phyloP scores from a whole-genome alignment of 2,329 filamentous ascomycete genomes.

The Aureobasidium sp. region DNA sequence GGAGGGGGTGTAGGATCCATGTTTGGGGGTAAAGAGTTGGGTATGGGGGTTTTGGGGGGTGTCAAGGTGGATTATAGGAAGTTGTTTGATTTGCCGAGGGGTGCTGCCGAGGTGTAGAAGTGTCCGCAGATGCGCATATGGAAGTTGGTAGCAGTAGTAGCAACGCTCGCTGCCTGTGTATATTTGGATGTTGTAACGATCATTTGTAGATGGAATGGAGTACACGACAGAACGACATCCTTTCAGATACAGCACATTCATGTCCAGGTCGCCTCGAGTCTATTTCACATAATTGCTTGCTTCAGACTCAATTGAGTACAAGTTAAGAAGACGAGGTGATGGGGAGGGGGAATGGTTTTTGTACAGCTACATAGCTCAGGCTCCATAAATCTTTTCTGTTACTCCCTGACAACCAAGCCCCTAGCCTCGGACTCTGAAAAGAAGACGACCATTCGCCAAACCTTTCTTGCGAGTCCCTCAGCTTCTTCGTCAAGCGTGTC shows the following conservation, averaged over 20 bases:
- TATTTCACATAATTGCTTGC: no score
- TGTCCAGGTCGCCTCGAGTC: no score
- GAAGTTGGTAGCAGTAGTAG: not conserved
- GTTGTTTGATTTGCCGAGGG: constrained; percentile 74
- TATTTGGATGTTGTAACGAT: not conserved
- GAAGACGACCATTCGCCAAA: constrained; percentile 98
- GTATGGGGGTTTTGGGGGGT: constrained; percentile 68
- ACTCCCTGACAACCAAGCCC: constrained; percentile 45
- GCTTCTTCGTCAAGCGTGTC: constrained; percentile 93
- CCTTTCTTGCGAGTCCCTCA: constrained; percentile 86
- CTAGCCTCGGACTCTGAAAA: constrained; percentile 92
- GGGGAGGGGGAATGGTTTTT: not conserved
- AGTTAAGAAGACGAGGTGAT: not conserved
- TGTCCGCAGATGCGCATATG: not conserved
- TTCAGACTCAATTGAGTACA: not conserved
- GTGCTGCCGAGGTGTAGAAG: constrained; percentile 36
- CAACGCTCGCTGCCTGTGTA: not conserved
- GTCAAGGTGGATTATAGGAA: constrained; percentile 75
- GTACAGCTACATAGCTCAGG: not conserved
- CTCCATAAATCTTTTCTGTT: not conserved
- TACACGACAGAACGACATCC: not conserved
- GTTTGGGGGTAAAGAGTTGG: constrained; percentile 65
- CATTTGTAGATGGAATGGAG: not conserved
- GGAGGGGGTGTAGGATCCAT: constrained; percentile 34
- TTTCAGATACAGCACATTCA: no score